These are phyloP conservation scores for Aspergillus cejpii DNA, from an alignment of 2,329 filamentous ascomycete species.

Conservation along the genomic window DNA sequence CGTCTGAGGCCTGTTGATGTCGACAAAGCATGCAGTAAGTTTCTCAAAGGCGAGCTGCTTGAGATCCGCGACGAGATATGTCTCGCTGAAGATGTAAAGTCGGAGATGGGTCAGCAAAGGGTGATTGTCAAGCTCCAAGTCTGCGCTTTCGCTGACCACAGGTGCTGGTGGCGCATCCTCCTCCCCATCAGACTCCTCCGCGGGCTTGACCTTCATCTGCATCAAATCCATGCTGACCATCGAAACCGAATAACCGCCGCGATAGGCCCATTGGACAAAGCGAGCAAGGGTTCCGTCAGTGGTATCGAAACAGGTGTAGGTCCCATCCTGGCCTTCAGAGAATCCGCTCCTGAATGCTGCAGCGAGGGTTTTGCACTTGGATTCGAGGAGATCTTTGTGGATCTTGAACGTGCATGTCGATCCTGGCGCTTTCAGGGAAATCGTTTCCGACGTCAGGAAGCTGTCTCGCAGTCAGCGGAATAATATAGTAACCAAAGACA, in stretches of 20 bases:
- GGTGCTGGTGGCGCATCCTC: background rate
- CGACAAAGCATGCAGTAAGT: constrained; percentile 1
- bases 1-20: background rate
- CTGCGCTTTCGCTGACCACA: background rate
- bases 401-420: constrained; percentile 3
- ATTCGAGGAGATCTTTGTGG: constrained; percentile 4
- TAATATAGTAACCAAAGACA: background rate
- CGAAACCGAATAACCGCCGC: constrained; percentile 4
- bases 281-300: constrained; percentile 4
- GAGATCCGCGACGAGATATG: constrained; percentile 4
- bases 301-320: constrained; percentile 2
- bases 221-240: background rate
- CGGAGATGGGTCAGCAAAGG: constrained; percentile 3
- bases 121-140: background rate
- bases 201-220: background rate
- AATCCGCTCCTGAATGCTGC: background rate
- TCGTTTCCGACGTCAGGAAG: background rate
- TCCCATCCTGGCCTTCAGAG: background rate
- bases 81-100: constrained; percentile 9
- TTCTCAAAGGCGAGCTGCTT: constrained; percentile 5
- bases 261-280: constrained; percentile 10
- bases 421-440: background rate
- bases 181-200: background rate
- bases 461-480: background rate
- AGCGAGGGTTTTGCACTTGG: constrained; percentile 2